Evolutionary conservation across 2,329 filamentous ascomycete genomes (phyloP).

Genomic region (Monosporascus ibericus): DNA sequence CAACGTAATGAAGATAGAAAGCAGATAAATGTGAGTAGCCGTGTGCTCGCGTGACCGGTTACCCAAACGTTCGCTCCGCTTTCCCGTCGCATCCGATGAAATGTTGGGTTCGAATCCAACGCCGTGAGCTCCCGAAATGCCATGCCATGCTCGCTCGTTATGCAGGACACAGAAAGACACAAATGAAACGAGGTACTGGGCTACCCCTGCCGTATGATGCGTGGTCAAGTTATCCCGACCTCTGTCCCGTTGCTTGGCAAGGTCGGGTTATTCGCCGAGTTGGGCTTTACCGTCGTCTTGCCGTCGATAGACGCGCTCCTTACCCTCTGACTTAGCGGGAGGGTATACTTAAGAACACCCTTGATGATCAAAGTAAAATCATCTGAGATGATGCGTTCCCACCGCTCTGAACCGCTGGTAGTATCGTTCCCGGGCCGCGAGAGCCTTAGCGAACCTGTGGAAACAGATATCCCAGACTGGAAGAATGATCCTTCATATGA

Average conservation of each 20-base stretch:
- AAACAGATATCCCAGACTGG: constrained; percentile 63
- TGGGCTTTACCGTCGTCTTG: constrained; percentile 54
- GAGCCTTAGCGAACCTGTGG: constrained; percentile 78
- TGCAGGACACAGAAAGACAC: constrained; percentile 26
- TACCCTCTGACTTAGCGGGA: constrained; percentile 55
- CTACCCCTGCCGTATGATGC: constrained; percentile 15
- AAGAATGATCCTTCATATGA: constrained; percentile 88
- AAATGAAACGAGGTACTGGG: constrained; percentile 20
- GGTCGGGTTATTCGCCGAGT: constrained; percentile 50
- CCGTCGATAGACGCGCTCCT: constrained; percentile 56
- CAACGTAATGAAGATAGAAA: constrained; percentile 1
- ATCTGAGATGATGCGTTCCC: constrained; percentile 85
- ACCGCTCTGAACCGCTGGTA: constrained; percentile 75
- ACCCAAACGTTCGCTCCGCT: constrained; percentile 1
- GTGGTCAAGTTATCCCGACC: constrained; percentile 17
- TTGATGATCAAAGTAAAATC: constrained; percentile 91
- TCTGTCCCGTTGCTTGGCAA: constrained; percentile 33
- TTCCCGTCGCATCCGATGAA: constrained; percentile 2
- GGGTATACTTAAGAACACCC: constrained; percentile 78
- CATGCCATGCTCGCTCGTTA: constrained; percentile 32
- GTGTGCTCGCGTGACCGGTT: constrained; percentile 4
- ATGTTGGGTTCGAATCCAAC: constrained; percentile 19
- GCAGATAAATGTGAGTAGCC: constrained; percentile 6
- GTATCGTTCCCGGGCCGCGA: constrained; percentile 82
- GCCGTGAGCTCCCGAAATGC: constrained; percentile 26